Percentiles rank a stretch among this genome's conserved stretches.
Conservation (phyloP, 352 stramenopile genomes). For the Phytophthora pseudosyringae region DNA sequence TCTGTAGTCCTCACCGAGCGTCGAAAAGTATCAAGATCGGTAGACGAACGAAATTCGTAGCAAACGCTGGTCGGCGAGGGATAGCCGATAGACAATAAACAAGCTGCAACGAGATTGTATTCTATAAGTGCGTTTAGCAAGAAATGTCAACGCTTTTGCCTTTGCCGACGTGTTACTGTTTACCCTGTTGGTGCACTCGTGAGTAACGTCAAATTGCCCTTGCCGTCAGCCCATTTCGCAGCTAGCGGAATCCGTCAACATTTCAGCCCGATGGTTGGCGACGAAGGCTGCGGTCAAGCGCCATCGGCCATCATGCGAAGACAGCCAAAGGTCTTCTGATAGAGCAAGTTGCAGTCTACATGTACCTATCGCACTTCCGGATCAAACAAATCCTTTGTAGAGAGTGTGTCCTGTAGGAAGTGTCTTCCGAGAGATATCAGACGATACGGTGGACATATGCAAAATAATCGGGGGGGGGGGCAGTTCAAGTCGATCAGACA, state of each 20-base stretch:
- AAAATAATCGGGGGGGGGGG: slow-evolving; percentile 1
- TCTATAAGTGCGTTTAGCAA: slow-evolving; percentile 5
- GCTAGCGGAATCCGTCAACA: background rate
- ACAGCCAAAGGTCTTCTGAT: background rate
- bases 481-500: slow-evolving; percentile 10
- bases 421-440: slow-evolving; percentile 13
- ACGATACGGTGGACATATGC: too few species aligned
- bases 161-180: background rate
- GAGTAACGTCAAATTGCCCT: slow-evolving; percentile 14
- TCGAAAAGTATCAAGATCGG: background rate
- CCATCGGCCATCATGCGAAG: background rate
- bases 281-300: background rate
- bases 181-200: background rate
- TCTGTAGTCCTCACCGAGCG: slow-evolving; percentile 6
- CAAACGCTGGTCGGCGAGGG: slow-evolving; percentile 8
- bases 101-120: slow-evolving; percentile 33
- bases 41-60: slow-evolving; percentile 2
- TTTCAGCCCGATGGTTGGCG: background rate
- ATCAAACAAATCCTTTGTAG: background rate
- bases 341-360: background rate
- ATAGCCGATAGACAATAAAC: slow-evolving; percentile 33
- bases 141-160: background rate
- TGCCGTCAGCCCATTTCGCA: background rate
- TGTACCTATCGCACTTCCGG: background rate
- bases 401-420: slow-evolving; percentile 7